phyloP scores from a whole-genome alignment of 2,329 filamentous ascomycete species.

The Phialophora macrospora region DNA sequence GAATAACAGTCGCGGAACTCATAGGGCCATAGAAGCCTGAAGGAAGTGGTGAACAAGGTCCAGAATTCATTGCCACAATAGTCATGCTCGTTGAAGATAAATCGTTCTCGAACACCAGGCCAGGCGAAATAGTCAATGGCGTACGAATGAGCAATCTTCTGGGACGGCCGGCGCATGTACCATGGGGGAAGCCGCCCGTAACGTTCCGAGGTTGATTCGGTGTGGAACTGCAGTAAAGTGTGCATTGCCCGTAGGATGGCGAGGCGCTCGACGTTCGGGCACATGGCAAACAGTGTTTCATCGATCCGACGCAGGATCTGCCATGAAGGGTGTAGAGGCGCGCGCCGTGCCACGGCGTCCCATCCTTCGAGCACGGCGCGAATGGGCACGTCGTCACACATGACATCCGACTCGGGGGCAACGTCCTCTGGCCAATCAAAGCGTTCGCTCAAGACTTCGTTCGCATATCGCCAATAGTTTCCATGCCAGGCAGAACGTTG shows the following conservation, averaged over 20 bases:
- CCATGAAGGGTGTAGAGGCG: constrained; percentile 36
- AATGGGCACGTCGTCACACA: constrained; percentile 35
- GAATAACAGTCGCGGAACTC: constrained; percentile 39
- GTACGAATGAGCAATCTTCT: constrained; percentile 37
- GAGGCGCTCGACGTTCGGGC: constrained; percentile 33
- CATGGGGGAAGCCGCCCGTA: constrained; percentile 35
- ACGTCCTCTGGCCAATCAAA: constrained; percentile 32
- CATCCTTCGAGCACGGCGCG: constrained; percentile 37
- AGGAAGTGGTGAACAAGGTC: constrained; percentile 29
- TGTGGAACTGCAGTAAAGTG: constrained; percentile 35
- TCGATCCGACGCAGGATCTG: constrained; percentile 37
- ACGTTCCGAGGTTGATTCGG: constrained; percentile 31
- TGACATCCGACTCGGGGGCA: constrained; percentile 21
- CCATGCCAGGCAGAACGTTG: constrained; percentile 26
- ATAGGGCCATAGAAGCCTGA: constrained; percentile 36
- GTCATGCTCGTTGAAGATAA: constrained; percentile 37
- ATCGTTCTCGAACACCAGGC: constrained; percentile 38
- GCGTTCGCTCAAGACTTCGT: constrained; percentile 34
- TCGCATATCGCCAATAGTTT: constrained; percentile 37
- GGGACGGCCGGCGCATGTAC: constrained; percentile 35
- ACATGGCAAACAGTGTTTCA: constrained; percentile 31
- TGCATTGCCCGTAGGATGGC: constrained; percentile 37
- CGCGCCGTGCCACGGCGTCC: constrained; percentile 35
- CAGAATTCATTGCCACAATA: constrained; percentile 39
- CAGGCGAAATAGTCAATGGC: constrained; percentile 38